Evolutionary conservation across 352 stramenopile genomes (phyloP).

Genomic region (Peronosclerospora sorghi): DNA sequence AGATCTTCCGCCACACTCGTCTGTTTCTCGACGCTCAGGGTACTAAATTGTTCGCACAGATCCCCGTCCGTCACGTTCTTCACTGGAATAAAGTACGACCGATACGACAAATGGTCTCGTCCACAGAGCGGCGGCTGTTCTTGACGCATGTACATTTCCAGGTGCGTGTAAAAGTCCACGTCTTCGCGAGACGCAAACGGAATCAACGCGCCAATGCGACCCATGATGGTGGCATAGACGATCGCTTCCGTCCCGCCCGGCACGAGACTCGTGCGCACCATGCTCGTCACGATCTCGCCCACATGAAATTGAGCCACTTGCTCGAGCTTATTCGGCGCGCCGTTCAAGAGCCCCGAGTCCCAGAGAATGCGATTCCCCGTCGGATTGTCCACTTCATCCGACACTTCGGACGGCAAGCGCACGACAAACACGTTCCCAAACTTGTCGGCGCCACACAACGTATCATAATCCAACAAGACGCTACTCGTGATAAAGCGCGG

Average conservation of each 20-base stretch:
- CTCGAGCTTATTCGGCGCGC: slow-evolving; percentile 95
- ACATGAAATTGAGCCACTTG: slow-evolving; percentile 94
- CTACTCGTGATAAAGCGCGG: slow-evolving; percentile 76
- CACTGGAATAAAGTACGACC: slow-evolving; percentile 96
- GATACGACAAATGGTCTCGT: slow-evolving; percentile 95
- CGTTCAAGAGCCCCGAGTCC: slow-evolving; percentile 88
- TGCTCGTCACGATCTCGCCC: slow-evolving; percentile 96
- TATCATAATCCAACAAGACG: slow-evolving; percentile 96
- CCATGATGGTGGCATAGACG: slow-evolving; percentile 96
- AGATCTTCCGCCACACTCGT: slow-evolving; percentile 93
- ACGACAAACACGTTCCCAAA: slow-evolving; percentile 98
- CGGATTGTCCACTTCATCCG: slow-evolving; percentile 94
- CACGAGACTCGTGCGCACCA: slow-evolving; percentile 93
- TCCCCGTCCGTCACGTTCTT: slow-evolving; percentile 98
- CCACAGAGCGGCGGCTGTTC: slow-evolving; percentile 88
- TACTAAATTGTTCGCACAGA: slow-evolving; percentile 93
- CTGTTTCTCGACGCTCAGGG: slow-evolving; percentile 89
- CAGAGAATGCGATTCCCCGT: slow-evolving; percentile 94
- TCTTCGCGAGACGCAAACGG: slow-evolving; percentile 95
- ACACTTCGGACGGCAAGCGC: slow-evolving; percentile 85
- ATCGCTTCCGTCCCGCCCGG: slow-evolving; percentile 93
- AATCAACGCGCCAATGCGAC: slow-evolving; percentile 92
- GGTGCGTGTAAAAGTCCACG: slow-evolving; percentile 96
- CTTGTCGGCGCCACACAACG: slow-evolving; percentile 95
- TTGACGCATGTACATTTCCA: slow-evolving; percentile 94